Evolutionary conservation across 768 basidiomycete species (phyloP), one percentile per base, ranked within the genome.

Genomic region (Pleurotus sapidus): DNA sequence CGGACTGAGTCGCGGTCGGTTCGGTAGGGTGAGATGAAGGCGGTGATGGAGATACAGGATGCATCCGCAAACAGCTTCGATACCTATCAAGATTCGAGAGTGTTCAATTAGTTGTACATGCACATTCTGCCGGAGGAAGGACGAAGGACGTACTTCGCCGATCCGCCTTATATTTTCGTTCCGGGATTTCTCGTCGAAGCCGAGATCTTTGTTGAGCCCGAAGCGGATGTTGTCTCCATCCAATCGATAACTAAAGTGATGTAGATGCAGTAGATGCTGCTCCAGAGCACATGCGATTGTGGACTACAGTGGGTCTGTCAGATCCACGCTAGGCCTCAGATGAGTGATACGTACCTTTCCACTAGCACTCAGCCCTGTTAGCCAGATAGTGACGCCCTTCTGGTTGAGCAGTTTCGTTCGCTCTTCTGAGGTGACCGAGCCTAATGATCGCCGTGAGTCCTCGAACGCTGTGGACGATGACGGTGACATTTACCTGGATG

Each of bases 1-100:
- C 97, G 86, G 18, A 92, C 97, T 47, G 88, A 69, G 11, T 83
- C 79, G 34, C 97, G 86, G 77, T 99, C 96, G 12, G 85, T 82
- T 49, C 84, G 80, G 74, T 98, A 98, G n/a, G 97, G 97, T 1
- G 97, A 98, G 72, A 99, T 99, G 76, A 99, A 99, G 11, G 97
- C 95, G 15, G 97, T 96, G 68, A 98, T 79, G 15, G 91, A 80
- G 62, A 97, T 81, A 63, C 89, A 91, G 30, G 84, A 88, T 3
- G 95, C 83, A 65, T 95, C 91, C 17, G 95, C 86, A 71, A 99
- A 97, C 42, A 98, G 79, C 70, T 93, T 95, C 46, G 97, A 88
- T 49, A 99, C 95, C 94, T 96, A 34, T 11, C 30, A 3, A 34
- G 30, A 65, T 20, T 45, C 24, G 5, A 42, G 54, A 24, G 9